Base-by-base conservation (phyloP, 2,329 filamentous ascomycete genomes). In the Epichloe typhina region DNA sequence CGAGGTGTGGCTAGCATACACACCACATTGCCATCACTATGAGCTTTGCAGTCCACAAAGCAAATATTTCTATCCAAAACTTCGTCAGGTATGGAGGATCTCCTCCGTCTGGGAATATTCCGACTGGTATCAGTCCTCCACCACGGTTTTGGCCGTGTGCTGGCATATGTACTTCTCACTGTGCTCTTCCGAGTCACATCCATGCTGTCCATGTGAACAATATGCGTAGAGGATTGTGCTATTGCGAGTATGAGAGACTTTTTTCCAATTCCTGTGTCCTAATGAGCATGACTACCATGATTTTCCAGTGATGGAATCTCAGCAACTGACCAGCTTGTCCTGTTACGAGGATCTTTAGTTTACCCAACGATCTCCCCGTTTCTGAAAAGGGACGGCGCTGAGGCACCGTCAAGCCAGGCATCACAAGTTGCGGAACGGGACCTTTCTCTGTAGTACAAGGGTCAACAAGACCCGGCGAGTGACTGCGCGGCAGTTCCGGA, bases 401-500 rank as follows among this genome's bases (percentile, higher is more conserved):
- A 3, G 93, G 91, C 79, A 98, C 93, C 54, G 80, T 83, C 60
- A 98, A 84, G 62, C 89, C 95, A 5, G 93, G 93, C 93, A 98
- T 98, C 53, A 98, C 87, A n/a, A 98, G 76, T 66, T 97, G 90
- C 23, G 85, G 84, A 40, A 72, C 74, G 54, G 59, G 46, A 44
- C 26, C 41, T 44, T 6, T 47, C 44, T 9, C 42, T 35, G 19
- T 50, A 9, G n/a, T 44, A 42, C 13, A 19, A 46, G 44, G 19
- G 53, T 43, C 47, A 59, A 52, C 21, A 61, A 50, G 43, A 59
- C 55, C 47, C 40, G 51, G 50, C 52, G 44, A 57, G 50, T 36
- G 47, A 47, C 52, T 54, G 50, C 49, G 57, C 41, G 53, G 56
- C 48, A 58, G 48, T 19, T 59, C 57, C 8, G 54, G 50, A 31